Base-by-base conservation (phyloP, 495 filamentous ascomycete genomes). In the Talaromyces trachyspermus region DNA sequence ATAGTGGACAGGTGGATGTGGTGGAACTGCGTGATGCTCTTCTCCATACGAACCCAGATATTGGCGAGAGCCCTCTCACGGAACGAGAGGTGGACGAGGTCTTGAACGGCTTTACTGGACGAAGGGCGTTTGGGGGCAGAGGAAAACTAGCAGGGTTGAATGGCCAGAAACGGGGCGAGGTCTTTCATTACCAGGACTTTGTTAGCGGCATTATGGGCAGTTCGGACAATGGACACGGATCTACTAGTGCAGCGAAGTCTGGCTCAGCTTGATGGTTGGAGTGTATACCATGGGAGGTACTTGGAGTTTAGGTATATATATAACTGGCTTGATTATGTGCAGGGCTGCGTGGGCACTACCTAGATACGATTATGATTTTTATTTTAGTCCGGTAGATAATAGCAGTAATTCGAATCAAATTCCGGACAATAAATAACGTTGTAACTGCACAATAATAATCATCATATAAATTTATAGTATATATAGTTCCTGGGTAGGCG, bases 1-100 rank as follows among this genome's bases (percentile, higher is more conserved):
- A 98, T 61, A 89, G 85, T 56, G 92, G 94, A 6, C 88, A 95
- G 61, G 79, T 97, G 23, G 88, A 96, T 56, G 70, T 92, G 14
- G 73, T 62, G 1, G 91, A 95, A 62, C 67, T 98, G 40, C 77
- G 84, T 27, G 86, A 91, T 53, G 88, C 91, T 2, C 61, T 98
- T 39, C 57, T 95, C 37, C 76, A 90, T 52, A 95, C 89, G 5
- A 77, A 78, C 9, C 85, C 86, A 2, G 88, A 90, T 50, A 71
- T 76, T 1, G 90, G 82, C 27, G 85, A 84, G 53, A 59, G 61
- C 38, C 70, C 74, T 4, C 63, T 95, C 60, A 85, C 79, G 1
- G 81, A 85, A 40, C 60, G 75, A 43, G 88, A 97, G 57, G 77
- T 97, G 12, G 89, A 95, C 55, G 80, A 79, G 57, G 83, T 94